phyloP scores from a whole-genome alignment of 2,329 filamentous ascomycete species.

The Nemania sp. region DNA sequence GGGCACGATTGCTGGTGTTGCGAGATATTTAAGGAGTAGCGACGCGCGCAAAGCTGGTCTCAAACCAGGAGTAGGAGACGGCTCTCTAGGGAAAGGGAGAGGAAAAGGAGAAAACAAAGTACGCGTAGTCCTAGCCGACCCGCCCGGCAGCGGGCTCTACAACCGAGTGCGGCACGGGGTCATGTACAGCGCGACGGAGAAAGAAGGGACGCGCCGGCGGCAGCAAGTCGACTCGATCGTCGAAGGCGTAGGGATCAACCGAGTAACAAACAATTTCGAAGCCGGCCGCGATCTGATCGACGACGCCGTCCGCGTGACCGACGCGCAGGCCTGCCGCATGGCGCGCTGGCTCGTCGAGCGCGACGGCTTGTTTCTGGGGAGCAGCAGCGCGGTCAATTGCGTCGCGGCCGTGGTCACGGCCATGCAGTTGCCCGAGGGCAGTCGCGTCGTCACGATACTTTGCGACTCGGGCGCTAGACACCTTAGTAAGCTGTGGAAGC shows the following conservation, averaged over 20 bases:
- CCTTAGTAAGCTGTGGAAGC: conserved; percentile 83
- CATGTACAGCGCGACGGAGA: conserved; percentile 89
- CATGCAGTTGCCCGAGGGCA: conserved; percentile 61
- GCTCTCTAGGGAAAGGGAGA: too few relatives aligned
- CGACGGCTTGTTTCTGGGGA: conserved; percentile 92
- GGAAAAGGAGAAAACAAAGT: too few relatives aligned
- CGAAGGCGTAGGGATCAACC: conserved; percentile 93
- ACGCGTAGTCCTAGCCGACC: conserved; percentile 80
- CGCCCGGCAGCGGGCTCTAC: conserved; percentile 89
- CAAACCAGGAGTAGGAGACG: too few relatives aligned
- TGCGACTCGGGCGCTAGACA: conserved; percentile 84
- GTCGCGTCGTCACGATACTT: conserved; percentile 77
- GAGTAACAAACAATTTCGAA: conserved; percentile 92
- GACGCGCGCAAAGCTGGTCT: conserved; percentile 64
- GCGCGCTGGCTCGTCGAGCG: conserved; percentile 95
- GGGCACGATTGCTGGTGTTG: conserved; percentile 87
- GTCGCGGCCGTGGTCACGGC: conserved; percentile 74
- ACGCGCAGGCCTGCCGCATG: conserved; percentile 89
- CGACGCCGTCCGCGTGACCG: conserved; percentile 85
- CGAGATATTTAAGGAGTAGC: conserved; percentile 67
- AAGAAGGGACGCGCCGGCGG: conserved; percentile 84
- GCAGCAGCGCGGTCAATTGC: conserved; percentile 96
- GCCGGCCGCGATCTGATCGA: conserved; percentile 83
- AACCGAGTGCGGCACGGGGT: conserved; percentile 92
- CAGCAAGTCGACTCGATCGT: conserved; percentile 95